phyloP scores from a whole-genome alignment of 305 asterid species.

The Fraxinus velutina region DNA sequence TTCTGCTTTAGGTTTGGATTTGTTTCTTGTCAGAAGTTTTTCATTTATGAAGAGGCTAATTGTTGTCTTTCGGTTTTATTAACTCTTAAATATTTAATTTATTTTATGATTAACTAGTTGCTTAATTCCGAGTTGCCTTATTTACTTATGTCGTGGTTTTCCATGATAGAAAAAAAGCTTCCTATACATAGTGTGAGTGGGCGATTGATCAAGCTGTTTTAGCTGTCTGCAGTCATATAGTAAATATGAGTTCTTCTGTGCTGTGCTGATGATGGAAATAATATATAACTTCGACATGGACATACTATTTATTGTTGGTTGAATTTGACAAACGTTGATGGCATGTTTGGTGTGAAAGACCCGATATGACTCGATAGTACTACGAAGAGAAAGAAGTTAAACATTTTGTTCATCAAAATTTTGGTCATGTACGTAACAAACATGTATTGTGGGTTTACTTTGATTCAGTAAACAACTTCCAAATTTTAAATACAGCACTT shows the following conservation, averaged over 20 bases:
- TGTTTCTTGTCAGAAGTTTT: background rate
- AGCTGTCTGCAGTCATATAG: background rate
- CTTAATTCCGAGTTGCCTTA: background rate
- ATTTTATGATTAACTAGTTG: background rate
- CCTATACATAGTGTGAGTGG: background rate
- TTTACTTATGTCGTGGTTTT: background rate
- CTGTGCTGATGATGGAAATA: background rate
- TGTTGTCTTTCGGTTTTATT: background rate
- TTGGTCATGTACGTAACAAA: background rate
- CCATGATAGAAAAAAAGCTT: background rate
- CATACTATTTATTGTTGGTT: background rate
- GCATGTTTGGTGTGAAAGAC: background rate
- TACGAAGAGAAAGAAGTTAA: background rate
- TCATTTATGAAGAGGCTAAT: background rate
- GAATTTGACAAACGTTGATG: background rate
- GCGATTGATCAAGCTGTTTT: background rate
- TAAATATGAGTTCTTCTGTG: background rate
- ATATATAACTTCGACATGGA: background rate
- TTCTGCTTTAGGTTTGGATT: background rate
- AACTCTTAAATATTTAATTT: background rate
- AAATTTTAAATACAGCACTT: background rate
- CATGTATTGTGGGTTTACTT: background rate
- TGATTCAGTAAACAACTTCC: background rate
- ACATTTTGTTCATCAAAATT: background rate
- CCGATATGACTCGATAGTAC: background rate